phyloP scores from a whole-genome alignment of 805 yeast genomes.

The Pichia deserticola region DNA sequence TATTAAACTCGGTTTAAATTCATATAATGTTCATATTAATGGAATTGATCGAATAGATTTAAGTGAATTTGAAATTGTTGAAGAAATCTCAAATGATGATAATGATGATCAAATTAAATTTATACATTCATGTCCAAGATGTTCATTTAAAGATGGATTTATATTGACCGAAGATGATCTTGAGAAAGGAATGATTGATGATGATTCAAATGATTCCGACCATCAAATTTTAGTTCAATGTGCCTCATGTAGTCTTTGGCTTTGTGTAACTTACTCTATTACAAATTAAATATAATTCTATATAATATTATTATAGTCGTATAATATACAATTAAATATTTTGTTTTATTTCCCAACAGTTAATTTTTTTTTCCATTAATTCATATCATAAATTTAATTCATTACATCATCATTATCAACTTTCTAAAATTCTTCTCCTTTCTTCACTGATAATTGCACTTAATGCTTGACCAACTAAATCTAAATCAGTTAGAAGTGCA shows the following conservation, averaged over 20 bases:
- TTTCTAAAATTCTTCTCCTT: conserved; percentile 14
- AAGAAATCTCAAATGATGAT: conserved; percentile 19
- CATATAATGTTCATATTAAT: conserved; percentile 44
- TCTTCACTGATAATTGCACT: conserved; percentile 57
- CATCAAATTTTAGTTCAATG: conserved; percentile 75
- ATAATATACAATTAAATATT: too few species aligned
- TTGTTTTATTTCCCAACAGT: too few species aligned
- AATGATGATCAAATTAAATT: conserved; percentile 23
- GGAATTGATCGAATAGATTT: conserved; percentile 9
- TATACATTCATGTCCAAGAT: conserved; percentile 50
- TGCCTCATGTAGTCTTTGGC: conserved; percentile 77
- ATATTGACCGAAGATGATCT: conserved; percentile 54
- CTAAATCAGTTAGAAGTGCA: conserved; percentile 65
- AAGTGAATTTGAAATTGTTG: conserved; percentile 38
- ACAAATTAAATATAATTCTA: neutral
- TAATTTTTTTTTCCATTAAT: too few species aligned
- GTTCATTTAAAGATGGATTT: conserved; percentile 41
- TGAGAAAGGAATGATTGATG: conserved; percentile 38
- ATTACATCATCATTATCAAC: neutral
- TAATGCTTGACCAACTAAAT: conserved; percentile 65
- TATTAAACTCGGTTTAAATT: conserved; percentile 39
- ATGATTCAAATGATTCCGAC: conserved; percentile 14
- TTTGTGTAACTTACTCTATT: conserved; percentile 54
- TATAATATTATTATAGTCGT: too few species aligned
- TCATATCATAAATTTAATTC: too few species aligned